Percentiles rank a stretch among this genome's conserved stretches.
phyloP scores from a whole-genome alignment of 2,329 filamentous ascomycete genomes.

The Nothomitra cinnamomea region DNA sequence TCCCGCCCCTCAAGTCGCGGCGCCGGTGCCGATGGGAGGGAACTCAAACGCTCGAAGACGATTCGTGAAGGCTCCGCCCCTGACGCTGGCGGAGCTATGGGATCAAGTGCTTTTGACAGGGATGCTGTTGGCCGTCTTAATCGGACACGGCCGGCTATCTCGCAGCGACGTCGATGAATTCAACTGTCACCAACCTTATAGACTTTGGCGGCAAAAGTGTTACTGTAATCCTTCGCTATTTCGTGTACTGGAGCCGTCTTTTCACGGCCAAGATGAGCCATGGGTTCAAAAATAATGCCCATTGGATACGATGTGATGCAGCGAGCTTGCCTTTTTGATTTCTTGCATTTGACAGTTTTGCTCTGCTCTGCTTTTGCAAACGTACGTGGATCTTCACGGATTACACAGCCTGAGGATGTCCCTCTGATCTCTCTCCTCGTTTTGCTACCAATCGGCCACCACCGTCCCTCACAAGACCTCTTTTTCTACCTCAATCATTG shows the following conservation, averaged over 20 bases:
- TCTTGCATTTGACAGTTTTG: not conserved
- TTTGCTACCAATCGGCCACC: not conserved
- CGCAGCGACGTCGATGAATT: constrained; percentile 17
- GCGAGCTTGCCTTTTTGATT: not conserved
- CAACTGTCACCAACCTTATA: constrained; percentile 4
- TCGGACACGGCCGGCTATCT: constrained; percentile 13
- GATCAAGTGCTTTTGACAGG: constrained; percentile 26
- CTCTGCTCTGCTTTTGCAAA: not conserved
- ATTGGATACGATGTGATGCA: constrained; percentile 6
- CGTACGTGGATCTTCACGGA: not conserved
- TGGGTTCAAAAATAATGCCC: too few species aligned
- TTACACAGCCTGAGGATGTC: constrained; percentile 2
- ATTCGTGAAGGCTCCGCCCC: constrained; percentile 35
- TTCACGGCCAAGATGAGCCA: constrained; percentile 4
- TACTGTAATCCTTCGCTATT: constrained; percentile 4
- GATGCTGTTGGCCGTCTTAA: constrained; percentile 21
- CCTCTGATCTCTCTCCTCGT: not conserved
- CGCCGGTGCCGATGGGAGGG: constrained; percentile 28
- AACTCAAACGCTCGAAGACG: constrained; percentile 65
- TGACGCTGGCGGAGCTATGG: constrained; percentile 28
- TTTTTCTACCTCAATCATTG: not conserved
- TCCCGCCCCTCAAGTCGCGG: constrained; percentile 45
- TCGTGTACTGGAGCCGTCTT: constrained; percentile 3
- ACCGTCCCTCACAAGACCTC: not conserved
- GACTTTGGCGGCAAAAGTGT: constrained; percentile 4